phyloP scores from a whole-genome alignment of 169 alveolate genomes.

The Eimeria necatrix region DNA sequence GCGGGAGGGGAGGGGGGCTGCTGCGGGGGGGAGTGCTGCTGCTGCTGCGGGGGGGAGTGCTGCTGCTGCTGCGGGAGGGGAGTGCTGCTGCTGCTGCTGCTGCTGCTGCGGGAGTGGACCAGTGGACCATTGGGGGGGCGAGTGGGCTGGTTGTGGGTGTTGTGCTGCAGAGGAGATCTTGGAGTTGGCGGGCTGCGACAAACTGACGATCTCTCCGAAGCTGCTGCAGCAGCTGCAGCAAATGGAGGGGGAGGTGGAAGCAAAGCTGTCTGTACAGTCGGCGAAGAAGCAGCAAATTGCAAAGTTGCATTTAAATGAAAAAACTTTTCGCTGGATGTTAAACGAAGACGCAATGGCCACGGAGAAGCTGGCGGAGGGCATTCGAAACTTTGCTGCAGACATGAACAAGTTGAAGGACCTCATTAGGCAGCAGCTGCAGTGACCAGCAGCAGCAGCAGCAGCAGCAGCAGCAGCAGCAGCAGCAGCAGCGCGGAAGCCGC shows the following conservation, averaged over 20 bases:
- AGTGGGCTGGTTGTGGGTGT: background rate
- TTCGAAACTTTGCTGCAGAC: slow-evolving; percentile 89
- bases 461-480: background rate
- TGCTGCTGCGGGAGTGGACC: too few species aligned
- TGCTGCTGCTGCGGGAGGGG: too few species aligned
- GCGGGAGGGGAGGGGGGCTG: too few species aligned
- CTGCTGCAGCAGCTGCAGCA: slow-evolving; percentile 86
- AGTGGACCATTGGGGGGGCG: background rate
- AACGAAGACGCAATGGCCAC: slow-evolving; percentile 91
- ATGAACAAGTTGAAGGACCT: slow-evolving; percentile 83
- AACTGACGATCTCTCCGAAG: slow-evolving; percentile 91
- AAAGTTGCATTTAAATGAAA: slow-evolving; percentile 82
- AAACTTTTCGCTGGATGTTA: slow-evolving; percentile 85
- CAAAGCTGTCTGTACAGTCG: slow-evolving; percentile 40
- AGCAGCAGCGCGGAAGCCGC: too few species aligned
- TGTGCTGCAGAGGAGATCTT: slow-evolving; percentile 86
- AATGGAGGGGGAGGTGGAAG: slow-evolving; percentile 40
- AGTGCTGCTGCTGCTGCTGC: too few species aligned
- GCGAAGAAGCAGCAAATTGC: slow-evolving; percentile 25
- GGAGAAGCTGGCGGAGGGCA: slow-evolving; percentile 92
- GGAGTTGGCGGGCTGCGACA: slow-evolving; percentile 92
- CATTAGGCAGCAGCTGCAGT: slow-evolving; percentile 71
- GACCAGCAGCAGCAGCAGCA: too few species aligned
- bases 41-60: too few species aligned
- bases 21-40: too few species aligned